Conservation (phyloP, 1,284 basidiomycete species). For the Schizophyllum amplum region DNA sequence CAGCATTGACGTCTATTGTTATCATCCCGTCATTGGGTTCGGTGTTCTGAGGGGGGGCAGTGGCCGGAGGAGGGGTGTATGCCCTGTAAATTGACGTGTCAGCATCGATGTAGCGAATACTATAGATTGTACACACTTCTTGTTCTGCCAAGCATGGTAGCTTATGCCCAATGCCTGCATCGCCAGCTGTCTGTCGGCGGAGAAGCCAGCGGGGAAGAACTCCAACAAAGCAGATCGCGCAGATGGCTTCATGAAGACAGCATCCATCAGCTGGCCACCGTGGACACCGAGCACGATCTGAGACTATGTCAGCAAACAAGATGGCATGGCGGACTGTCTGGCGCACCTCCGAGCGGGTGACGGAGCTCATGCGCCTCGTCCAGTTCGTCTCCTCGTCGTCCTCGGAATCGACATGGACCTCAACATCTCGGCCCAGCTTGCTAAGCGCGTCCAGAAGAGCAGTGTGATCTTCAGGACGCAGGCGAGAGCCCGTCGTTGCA, state of each 20-base stretch:
- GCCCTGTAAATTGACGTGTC: conserved; percentile 32
- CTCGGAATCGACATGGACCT: conserved; percentile 57
- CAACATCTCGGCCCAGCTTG: conserved; percentile 47
- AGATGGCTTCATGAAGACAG: conserved; percentile 62
- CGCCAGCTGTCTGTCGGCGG: conserved; percentile 50
- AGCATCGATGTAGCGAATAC: conserved; percentile 1
- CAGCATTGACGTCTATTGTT: conserved; percentile 37
- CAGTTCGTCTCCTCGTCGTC: conserved; percentile 45
- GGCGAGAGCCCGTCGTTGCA: conserved; percentile 31
- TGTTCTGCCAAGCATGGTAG: conserved; percentile 70
- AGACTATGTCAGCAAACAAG: neutral
- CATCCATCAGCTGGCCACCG: conserved; percentile 65
- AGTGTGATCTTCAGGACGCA: conserved; percentile 43
- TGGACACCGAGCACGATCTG: conserved; percentile 70
- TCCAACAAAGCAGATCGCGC: conserved; percentile 62
- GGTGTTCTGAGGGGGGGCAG: conserved; percentile 27
- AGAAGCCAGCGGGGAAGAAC: conserved; percentile 72
- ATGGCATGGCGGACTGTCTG: conserved; percentile 2
- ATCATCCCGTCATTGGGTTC: conserved; percentile 31
- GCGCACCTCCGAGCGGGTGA: conserved; percentile 67
- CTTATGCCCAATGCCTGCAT: conserved; percentile 51
- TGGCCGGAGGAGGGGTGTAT: conserved; percentile 22
- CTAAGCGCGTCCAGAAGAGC: conserved; percentile 41
- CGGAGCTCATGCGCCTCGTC: conserved; percentile 53
- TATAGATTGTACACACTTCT: conserved; percentile 31